phyloP scores from a whole-genome alignment of 2,329 filamentous ascomycete genomes.

The Achaetomium macrosporum region DNA sequence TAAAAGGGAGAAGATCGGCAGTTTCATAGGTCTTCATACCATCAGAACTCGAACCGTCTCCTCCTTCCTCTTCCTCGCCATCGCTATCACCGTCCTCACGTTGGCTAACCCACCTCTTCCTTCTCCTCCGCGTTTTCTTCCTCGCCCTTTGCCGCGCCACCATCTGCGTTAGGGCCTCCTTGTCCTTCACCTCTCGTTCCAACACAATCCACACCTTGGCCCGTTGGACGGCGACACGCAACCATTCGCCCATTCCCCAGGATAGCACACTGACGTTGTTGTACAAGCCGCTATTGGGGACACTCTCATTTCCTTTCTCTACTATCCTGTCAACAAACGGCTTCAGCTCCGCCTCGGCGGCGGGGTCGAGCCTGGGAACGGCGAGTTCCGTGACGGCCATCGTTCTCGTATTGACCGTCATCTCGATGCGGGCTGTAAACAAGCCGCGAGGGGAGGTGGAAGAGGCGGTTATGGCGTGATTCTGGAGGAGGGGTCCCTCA shows the following conservation, averaged over 20 bases:
- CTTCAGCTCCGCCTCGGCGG: constrained; percentile 53
- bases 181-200: constrained; percentile 40
- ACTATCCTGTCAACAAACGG: constrained; percentile 44
- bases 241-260: constrained; percentile 66
- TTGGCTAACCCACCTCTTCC: constrained; percentile 18
- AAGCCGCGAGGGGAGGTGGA: constrained; percentile 44
- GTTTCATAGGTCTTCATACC: constrained; percentile 25
- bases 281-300: constrained; percentile 37
- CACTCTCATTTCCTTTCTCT: constrained; percentile 15
- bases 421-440: constrained; percentile 52
- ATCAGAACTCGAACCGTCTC: constrained; percentile 19
- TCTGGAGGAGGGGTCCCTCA: constrained; percentile 39
- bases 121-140: constrained; percentile 15
- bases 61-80: constrained; percentile 12
- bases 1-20: constrained; percentile 46
- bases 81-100: constrained; percentile 17
- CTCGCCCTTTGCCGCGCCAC: constrained; percentile 29
- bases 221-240: constrained; percentile 53
- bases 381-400: constrained; percentile 47
- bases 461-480: constrained; percentile 51
- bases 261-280: constrained; percentile 55
- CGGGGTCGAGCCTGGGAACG: constrained; percentile 51
- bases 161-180: constrained; percentile 29
- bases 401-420: constrained; percentile 51
- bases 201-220: constrained; percentile 58